phyloP scores from a whole-genome alignment of 2,329 filamentous ascomycete species.

The Colletotrichum sp. region DNA sequence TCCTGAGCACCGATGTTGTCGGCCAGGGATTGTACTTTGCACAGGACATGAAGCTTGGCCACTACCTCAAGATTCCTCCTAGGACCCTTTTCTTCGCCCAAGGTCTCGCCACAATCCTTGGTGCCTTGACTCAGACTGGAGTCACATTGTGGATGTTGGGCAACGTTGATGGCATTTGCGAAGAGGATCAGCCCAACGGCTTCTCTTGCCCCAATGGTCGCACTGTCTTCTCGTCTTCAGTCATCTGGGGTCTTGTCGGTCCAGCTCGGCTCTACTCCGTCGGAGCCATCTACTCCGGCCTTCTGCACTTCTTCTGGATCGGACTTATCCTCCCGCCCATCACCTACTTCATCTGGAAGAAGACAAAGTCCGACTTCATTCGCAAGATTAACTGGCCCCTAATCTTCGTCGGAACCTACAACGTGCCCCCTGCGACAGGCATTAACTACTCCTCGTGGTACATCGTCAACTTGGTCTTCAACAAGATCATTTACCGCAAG shows the following conservation, averaged over 20 bases:
- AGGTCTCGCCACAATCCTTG: slow-evolving; percentile 54
- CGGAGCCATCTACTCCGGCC: slow-evolving; percentile 48
- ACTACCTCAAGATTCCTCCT: slow-evolving; percentile 62
- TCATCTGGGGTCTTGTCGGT: slow-evolving; percentile 66
- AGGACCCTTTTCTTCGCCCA: slow-evolving; percentile 65
- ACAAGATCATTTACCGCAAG: slow-evolving; percentile 53
- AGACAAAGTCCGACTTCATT: slow-evolving; percentile 48
- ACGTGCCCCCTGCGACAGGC: slow-evolving; percentile 60
- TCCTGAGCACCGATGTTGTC: slow-evolving; percentile 36
- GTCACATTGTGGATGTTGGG: slow-evolving; percentile 35
- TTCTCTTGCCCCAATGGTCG: slow-evolving; percentile 63
- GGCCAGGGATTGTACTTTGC: slow-evolving; percentile 44
- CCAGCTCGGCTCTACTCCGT: slow-evolving; percentile 37
- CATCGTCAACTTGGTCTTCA: slow-evolving; percentile 59
- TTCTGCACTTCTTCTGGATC: slow-evolving; percentile 59
- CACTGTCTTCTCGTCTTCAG: slow-evolving; percentile 65
- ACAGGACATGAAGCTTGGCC: slow-evolving; percentile 53
- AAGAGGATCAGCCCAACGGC: slow-evolving; percentile 47
- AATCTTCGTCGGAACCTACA: slow-evolving; percentile 53
- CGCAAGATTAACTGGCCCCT: slow-evolving; percentile 58
- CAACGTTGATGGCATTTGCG: slow-evolving; percentile 59
- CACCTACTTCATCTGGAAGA: slow-evolving; percentile 52
- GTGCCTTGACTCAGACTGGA: slow-evolving; percentile 40
- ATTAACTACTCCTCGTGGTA: slow-evolving; percentile 61
- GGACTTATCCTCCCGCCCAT: slow-evolving; percentile 52